Evolutionary conservation across 768 basidiomycete species (phyloP), one percentile per base, ranked within the genome.

Genomic region (Tricholomella constricta): DNA sequence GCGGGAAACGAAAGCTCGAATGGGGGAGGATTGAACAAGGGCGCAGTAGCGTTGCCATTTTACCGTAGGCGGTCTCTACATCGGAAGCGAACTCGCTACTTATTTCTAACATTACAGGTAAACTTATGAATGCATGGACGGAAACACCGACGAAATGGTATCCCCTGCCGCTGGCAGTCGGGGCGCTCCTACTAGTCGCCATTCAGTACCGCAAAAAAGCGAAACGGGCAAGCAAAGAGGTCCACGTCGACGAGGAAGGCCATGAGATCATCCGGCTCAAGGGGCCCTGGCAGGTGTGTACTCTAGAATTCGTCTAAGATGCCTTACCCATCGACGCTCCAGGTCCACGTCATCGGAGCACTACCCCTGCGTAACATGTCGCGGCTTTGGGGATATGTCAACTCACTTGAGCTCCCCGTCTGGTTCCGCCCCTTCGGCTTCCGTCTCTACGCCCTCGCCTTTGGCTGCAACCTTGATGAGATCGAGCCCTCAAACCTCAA

Each of bases 301-400:
- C 41, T 34, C 35, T 15, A 35, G n/a, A 19, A 29, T 15, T 31
- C 11, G 48, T 46, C 25, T 48, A 25, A 27, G 29, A 26, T 15
- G 41, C 27, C 37, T 37, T 20, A 20, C 26, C 32, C 48, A 17
- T 41, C 37, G 44, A 6, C 31, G 25, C 42, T 40, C 7, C 55
- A 92, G 94, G 93, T 98, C n/a, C 91, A 96, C 71, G 94, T 98
- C 42, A 78, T 98, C 45, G 96, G 95, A 46, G 95, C 95, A 9
- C 81, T 99, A 1, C 97, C 97, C 0, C 81, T 98, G 6, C 85
- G 95, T 36, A 94, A 94, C 56, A 84, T 98, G 66, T 98, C 96
- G n/a, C 88, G 95, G 1, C 71, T 98, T 5, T 98, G 96, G 94
- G 97, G 97, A 6, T 95, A 94, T 69, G 63, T 98, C 56, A 99